Evolutionary conservation across 2,329 filamentous ascomycete species (phyloP), one percentile per base, ranked within the genome.

Genomic region (Ophiocordyceps unilateralis): DNA sequence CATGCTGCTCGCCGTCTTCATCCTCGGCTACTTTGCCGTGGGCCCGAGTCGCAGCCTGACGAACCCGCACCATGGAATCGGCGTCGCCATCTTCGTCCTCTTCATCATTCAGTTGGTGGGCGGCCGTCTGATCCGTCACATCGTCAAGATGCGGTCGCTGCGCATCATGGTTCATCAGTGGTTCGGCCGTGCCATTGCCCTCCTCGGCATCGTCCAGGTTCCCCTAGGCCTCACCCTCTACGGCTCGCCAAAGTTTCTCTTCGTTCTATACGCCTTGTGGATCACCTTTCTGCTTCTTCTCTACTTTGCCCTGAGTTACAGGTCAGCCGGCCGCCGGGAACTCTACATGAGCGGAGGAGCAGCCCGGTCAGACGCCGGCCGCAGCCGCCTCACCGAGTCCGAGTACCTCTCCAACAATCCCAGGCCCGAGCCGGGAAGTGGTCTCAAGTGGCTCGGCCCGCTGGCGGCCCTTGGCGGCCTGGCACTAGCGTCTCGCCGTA

Each of bases 151-250:
- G 26, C 68, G 65, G 41, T 70, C 69, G 17, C 54, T 73, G 14
- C 64, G 72, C 19, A 59, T 69, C 32, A 69, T 83, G 70, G 60
- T 96, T 37, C 91, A 98, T 63, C 83, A 88, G 56, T 95, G 91
- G 86, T 64, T 83, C 17, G 91, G 91, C 17, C 72, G 88, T 45
- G 65, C 74, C 1, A 76, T 89, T 52, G 81, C 83, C 3, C 62
- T 96, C 17, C 67, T 98, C 4, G 91, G 85, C 1, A 78, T 96
- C 49, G 73, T 80, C 4, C 91, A 98, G 57, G 76, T 98, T 11
- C 83, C 91, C 0, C 69, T 98, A 1, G 91, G 91, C 0, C 68
- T 98, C 40, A 88, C 88, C 0, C 69, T 98, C 1, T 98, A 95
- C 54, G 91, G 91, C 6, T 94, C 88, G 24, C 89, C 91, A 5